These are phyloP conservation scores for Aureobasidium leucospermi DNA, from an alignment of 2,329 filamentous ascomycete species.

Conservation along the genomic window DNA sequence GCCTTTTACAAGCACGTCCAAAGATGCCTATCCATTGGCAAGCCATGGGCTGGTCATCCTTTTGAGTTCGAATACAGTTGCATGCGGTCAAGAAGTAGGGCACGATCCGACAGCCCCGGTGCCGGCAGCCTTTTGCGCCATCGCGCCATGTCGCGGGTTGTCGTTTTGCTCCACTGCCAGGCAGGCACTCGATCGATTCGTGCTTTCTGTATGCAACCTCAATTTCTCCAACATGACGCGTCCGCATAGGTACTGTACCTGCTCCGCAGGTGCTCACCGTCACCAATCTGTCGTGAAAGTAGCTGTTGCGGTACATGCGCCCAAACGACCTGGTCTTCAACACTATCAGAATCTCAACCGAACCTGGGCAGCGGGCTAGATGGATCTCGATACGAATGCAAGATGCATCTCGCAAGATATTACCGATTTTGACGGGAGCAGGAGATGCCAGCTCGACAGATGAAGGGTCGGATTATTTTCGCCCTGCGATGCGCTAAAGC, in stretches of 20 bases:
- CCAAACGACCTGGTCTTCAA: neutral
- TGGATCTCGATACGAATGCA: constrained; percentile 5
- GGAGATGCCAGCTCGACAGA: neutral
- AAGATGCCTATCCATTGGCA: neutral
- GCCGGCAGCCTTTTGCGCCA: neutral
- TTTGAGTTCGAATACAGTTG: neutral
- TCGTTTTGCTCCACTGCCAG: neutral
- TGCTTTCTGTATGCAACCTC: neutral
- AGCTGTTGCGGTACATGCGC: neutral
- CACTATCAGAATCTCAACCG: neutral
- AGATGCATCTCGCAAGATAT: neutral
- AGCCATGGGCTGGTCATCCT: neutral
- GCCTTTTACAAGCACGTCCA: neutral
- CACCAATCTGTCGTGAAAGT: neutral
- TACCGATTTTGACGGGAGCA: neutral
- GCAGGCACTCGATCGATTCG: neutral
- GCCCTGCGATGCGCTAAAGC: neutral
- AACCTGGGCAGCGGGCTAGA: constrained; percentile 1
- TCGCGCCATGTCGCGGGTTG: no score
- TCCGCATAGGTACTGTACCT: no score
- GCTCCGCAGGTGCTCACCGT: neutral
- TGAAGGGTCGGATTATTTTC: neutral
- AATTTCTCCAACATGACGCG: neutral
- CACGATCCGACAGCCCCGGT: neutral
- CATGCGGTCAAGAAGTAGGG: neutral